phyloP scores from a whole-genome alignment of 1,139 yeast species.

The Suhomyces kunorum region DNA sequence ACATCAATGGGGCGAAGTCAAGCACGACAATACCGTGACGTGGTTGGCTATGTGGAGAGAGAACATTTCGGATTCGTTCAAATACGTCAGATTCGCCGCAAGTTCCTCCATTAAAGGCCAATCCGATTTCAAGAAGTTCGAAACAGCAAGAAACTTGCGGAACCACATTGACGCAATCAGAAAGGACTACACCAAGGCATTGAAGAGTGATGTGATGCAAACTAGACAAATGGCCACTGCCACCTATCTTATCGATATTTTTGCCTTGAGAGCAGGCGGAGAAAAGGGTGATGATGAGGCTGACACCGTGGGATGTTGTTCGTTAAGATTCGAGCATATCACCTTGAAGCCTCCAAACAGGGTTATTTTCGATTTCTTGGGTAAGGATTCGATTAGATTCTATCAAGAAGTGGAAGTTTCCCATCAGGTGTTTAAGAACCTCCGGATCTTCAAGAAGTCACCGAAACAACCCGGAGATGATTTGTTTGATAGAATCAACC shows the following conservation, averaged over 20 bases:
- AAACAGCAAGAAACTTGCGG: conserved; percentile 85
- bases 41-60: conserved; percentile 99
- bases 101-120: conserved; percentile 89
- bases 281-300: conserved; percentile 98
- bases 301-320: conserved; percentile 97
- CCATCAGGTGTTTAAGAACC: conserved; percentile 82
- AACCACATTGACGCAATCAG: conserved; percentile 72
- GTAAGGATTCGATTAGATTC: conserved; percentile 92
- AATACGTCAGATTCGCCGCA: conserved; percentile 90
- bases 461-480: conserved; percentile 93
- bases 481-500: conserved; percentile 86
- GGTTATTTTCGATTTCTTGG: conserved; percentile 90
- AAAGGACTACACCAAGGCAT: conserved; percentile 66
- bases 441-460: conserved; percentile 79
- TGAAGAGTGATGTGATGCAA: conserved; percentile 76
- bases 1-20: conserved; percentile 86
- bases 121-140: conserved; percentile 88
- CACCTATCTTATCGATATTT: conserved; percentile 87
- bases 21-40: conserved; percentile 85
- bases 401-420: conserved; percentile 93
- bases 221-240: conserved; percentile 95
- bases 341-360: conserved; percentile 82
- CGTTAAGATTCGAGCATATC: conserved; percentile 85
- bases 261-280: conserved; percentile 97
- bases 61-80: conserved; percentile 78